These are phyloP conservation scores for Xylaria curta DNA, from an alignment of 495 filamentous ascomycete species.

Conservation along the genomic window DNA sequence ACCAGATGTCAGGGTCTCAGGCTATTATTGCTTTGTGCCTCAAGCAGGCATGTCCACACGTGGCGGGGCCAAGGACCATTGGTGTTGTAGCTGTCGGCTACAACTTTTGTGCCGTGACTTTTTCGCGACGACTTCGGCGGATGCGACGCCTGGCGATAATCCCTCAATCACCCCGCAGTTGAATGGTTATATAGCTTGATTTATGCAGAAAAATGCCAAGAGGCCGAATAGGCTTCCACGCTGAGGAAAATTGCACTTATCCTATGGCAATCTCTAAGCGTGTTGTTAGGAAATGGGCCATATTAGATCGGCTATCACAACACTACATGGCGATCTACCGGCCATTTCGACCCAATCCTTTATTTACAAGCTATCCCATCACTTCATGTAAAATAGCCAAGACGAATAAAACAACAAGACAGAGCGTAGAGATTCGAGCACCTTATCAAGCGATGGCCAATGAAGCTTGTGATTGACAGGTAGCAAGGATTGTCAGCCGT, in stretches of 20 bases:
- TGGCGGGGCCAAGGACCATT: constrained; percentile 27
- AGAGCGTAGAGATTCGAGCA: background rate
- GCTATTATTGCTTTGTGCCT: constrained; percentile 10
- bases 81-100: constrained; percentile 2
- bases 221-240: constrained; percentile 7
- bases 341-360: background rate
- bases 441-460: background rate
- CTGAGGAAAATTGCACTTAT: background rate
- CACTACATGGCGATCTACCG: background rate
- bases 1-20: constrained; percentile 19
- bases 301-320: constrained; percentile 1
- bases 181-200: constrained; percentile 12
- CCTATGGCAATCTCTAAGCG: background rate
- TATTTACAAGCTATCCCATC: background rate
- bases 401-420: background rate
- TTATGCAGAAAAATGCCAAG: constrained; percentile 15
- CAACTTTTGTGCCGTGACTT: constrained; percentile 3
- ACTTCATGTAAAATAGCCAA: background rate
- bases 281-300: background rate
- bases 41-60: constrained; percentile 17
- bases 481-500: background rate
- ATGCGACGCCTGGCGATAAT: constrained; percentile 18
- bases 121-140: constrained; percentile 9
- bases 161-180: constrained; percentile 10
- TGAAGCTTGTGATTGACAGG: background rate